A percentile compares a stretch with the other conserved stretches of the same genome.
These are phyloP conservation scores for Syzygium syzygioides DNA, from an alignment of 441 rosid species.

Conservation along the genomic window DNA sequence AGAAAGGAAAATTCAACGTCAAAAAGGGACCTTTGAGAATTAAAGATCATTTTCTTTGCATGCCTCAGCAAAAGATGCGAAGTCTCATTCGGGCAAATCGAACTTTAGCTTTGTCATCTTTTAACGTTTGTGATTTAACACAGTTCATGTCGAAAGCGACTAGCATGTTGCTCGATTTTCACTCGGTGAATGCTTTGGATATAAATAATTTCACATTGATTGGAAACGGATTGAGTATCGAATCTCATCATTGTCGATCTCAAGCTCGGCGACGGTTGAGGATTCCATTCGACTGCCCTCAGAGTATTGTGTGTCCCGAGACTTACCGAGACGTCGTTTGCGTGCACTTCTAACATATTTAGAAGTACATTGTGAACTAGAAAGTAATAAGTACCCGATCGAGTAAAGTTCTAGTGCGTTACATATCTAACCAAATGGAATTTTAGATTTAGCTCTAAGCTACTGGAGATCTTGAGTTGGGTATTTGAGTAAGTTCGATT, in stretches of 20 bases:
- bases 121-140: neutral
- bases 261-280: neutral
- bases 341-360: accelerated
- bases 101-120: neutral
- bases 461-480: no score
- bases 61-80: neutral
- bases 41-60: neutral
- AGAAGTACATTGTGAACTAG: neutral
- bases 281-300: neutral
- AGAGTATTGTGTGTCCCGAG: neutral
- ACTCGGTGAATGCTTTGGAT: neutral
- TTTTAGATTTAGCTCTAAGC: neutral
- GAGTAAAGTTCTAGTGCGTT: neutral
- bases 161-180: neutral
- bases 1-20: neutral
- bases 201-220: neutral
- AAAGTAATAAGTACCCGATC: accelerated
- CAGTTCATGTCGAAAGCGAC: neutral
- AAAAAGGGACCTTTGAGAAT: neutral
- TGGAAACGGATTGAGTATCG: accelerated
- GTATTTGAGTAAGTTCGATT: no score
- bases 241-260: neutral
- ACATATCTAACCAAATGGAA: neutral
- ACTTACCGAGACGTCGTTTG: neutral
- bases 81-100: neutral